These are phyloP conservation scores for Annona squamosa DNA, from an alignment of 164 flowering plant species.

Conservation along the genomic window DNA sequence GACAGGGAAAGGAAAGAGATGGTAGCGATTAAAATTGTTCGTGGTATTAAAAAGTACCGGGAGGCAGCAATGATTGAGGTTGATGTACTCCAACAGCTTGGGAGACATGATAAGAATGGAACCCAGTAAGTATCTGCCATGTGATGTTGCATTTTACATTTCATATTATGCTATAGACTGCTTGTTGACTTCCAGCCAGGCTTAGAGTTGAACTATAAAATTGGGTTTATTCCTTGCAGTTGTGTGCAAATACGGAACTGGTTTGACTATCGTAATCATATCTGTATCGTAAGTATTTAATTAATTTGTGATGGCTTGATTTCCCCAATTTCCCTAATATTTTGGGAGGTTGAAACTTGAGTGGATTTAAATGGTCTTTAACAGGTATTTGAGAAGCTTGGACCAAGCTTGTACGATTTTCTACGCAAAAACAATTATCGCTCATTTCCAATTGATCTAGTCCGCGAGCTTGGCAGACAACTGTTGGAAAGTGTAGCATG, in stretches of 20 bases:
- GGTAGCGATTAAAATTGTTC: slow-evolving; percentile 94
- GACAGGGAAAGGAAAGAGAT: slow-evolving; percentile 81
- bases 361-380: slow-evolving; percentile 78
- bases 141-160: not conserved
- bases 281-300: slow-evolving; percentile 98
- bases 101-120: slow-evolving; percentile 71
- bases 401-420: slow-evolving; percentile 99
- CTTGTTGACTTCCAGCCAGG: not conserved
- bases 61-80: slow-evolving; percentile 98
- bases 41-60: slow-evolving; percentile 82
- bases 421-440: slow-evolving; percentile 99
- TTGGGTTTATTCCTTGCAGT: slow-evolving; percentile 93
- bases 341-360: slow-evolving; percentile 58
- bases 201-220: slow-evolving; percentile 25
- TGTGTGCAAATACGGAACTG: slow-evolving; percentile 99
- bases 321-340: slow-evolving; percentile 47
- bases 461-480: slow-evolving; percentile 98
- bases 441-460: slow-evolving; percentile 98
- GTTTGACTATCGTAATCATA: slow-evolving; percentile 99
- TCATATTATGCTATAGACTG: not conserved
- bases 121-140: slow-evolving; percentile 52
- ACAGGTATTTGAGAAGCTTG: slow-evolving; percentile 99
- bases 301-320: slow-evolving; percentile 37
- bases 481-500: slow-evolving; percentile 99
- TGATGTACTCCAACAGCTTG: slow-evolving; percentile 82